These are phyloP conservation scores for Erigeron canadensis DNA, from an alignment of 129 eudicot species.

Conservation along the genomic window DNA sequence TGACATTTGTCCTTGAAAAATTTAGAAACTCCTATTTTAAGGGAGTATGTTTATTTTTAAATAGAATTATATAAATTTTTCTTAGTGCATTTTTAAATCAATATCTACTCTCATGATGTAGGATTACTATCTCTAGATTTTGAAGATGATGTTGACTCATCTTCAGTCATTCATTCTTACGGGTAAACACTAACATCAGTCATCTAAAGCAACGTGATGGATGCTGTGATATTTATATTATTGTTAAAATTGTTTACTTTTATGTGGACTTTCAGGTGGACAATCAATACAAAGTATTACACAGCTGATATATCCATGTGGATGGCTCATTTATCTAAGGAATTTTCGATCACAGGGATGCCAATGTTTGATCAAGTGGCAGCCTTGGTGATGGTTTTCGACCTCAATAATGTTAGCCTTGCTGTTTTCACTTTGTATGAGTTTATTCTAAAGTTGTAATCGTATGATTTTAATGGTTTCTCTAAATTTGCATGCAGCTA, in stretches of 20 bases:
- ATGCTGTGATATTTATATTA: background rate
- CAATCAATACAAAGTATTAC: conserved; percentile 92
- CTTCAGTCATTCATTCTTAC: conserved; percentile 57
- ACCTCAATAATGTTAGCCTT: conserved; percentile 67
- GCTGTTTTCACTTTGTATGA: background rate
- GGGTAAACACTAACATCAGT: conserved; percentile 44
- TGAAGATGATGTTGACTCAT: conserved; percentile 60
- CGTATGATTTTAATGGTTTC: conserved; percentile 4
- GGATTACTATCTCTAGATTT: conserved; percentile 70
- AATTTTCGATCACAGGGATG: conserved; percentile 45
- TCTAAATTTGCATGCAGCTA: conserved; percentile 43
- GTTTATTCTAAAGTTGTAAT: conserved; percentile 3
- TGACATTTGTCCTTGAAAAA: background rate
- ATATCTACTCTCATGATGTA: conserved; percentile 33
- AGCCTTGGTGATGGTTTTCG: conserved; percentile 93
- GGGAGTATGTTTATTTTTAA: background rate
- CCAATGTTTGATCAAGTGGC: conserved; percentile 57
- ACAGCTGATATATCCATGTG: conserved; percentile 81
- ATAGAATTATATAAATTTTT: conserved; percentile 2
- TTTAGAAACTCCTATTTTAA: background rate
- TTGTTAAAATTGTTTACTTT: background rate
- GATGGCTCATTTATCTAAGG: conserved; percentile 73
- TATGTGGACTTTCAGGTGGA: conserved; percentile 64
- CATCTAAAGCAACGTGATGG: conserved; percentile 4
- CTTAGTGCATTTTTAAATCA: conserved; percentile 10